Conservation (phyloP, 2,329 filamentous ascomycete genomes). For the Fusarium sp. region DNA sequence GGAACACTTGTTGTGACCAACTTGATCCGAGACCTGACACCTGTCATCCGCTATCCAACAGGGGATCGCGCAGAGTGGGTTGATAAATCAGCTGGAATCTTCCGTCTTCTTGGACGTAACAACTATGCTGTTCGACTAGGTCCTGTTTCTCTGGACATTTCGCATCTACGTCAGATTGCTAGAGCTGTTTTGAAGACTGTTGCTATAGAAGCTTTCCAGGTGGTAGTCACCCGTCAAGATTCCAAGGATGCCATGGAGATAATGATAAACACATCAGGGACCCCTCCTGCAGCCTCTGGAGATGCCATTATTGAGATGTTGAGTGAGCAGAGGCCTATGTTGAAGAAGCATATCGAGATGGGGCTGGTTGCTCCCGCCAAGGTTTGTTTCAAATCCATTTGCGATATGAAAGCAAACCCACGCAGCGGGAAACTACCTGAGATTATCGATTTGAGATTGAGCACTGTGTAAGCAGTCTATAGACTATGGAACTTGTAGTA, state of each 20-base stretch:
- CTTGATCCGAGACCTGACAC: background rate
- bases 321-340: background rate
- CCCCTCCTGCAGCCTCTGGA: background rate
- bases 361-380: background rate
- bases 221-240: background rate
- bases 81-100: background rate
- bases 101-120: background rate
- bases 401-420: background rate
- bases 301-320: background rate
- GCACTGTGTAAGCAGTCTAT: background rate
- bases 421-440: background rate
- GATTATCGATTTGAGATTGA: background rate
- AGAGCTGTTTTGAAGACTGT: background rate
- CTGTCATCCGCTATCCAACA: background rate
- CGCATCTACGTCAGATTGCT: background rate
- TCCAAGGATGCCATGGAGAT: background rate
- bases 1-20: background rate
- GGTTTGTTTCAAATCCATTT: background rate
- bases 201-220: background rate
- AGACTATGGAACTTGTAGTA: too few relatives aligned
- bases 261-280: background rate
- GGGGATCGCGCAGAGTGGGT: background rate
- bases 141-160: slow-evolving; percentile 3
- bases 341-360: slow-evolving; percentile 1
- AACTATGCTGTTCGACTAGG: background rate